Base-by-base conservation (phyloP, 106 monocot genomes). In the Alisma plantagoaquatica region DNA sequence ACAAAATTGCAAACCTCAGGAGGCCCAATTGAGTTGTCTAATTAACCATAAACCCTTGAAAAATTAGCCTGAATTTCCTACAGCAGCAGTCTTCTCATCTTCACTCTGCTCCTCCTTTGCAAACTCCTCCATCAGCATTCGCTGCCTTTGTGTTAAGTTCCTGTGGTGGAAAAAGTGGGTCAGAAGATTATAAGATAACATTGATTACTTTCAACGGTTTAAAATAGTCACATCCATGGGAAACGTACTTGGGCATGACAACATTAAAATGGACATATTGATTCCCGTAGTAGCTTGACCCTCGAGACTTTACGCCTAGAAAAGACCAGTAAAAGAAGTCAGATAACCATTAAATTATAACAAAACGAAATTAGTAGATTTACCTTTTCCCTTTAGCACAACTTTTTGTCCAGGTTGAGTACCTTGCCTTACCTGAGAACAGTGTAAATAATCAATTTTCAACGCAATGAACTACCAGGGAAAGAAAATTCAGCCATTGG, bases 401-500 rank as follows among this genome's bases (percentile, higher is more conserved):
- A 86, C 98, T 54, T 98, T 90, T 58, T 98, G 98, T 55, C 82
- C 90, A 63, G 90, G 89, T 64, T 98, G 98, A 35, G 98, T 98
- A 44, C 98, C 89, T 52, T 89, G 60, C 46, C 78, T 73, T 63
- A 98, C 85, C 94, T 96, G 84, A 29, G 30, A 62, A 27, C 10
- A 60, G 21, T 23, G 54, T 27, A 2, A 64, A n/a, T n/a, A n/a
- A n/a, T n/a, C n/a, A n/a, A n/a, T n/a, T n/a, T n/a, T 10, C 49
- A 0, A 9, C 26, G 23, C 15, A 12, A 33, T 3, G 29, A n/a
- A n/a, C n/a, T n/a, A n/a, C n/a, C n/a, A n/a, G n/a, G n/a, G n/a
- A n/a, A n/a, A n/a, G n/a, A n/a, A n/a, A n/a, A n/a, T n/a, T n/a
- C n/a, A n/a, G n/a, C n/a, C n/a, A n/a, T n/a, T n/a, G n/a, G n/a